Conservation (phyloP, 2,329 filamentous ascomycete species). For the Colletotrichum truncatum region DNA sequence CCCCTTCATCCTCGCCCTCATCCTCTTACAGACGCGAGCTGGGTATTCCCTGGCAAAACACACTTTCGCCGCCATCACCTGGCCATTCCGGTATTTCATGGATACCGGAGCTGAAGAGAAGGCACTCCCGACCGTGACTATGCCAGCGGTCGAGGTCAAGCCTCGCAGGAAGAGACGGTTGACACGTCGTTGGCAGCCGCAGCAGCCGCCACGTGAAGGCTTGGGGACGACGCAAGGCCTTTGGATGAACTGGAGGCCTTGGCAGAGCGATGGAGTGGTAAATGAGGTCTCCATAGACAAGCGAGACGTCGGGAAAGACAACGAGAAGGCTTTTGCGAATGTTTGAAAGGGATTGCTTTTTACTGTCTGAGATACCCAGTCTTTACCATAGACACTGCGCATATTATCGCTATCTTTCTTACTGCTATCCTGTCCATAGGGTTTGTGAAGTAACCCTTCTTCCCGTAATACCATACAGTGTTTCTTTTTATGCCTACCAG, state of each 20-base stretch:
- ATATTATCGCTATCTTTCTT: too few species aligned
- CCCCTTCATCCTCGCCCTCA: constrained; percentile 57
- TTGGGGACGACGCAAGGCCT: not conserved
- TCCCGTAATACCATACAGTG: too few species aligned
- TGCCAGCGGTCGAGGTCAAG: constrained; percentile 6
- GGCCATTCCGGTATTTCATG: constrained; percentile 3
- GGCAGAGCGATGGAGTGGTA: not conserved
- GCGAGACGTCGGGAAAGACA: too few species aligned
- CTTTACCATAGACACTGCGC: too few species aligned
- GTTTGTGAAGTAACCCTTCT: too few species aligned
- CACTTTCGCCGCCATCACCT: not conserved
- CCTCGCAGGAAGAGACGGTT: constrained; percentile 29
- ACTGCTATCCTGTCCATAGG: too few species aligned
- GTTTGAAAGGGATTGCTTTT: too few species aligned
- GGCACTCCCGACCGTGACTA: not conserved
- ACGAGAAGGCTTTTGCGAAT: too few species aligned
- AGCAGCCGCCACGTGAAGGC: not conserved
- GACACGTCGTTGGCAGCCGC: constrained; percentile 8
- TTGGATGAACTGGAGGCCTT: constrained; percentile 5
- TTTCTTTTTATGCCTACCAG: too few species aligned
- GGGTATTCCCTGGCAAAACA: constrained; percentile 33
- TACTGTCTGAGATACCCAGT: too few species aligned
- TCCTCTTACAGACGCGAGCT: constrained; percentile 53
- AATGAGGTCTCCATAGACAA: not conserved
- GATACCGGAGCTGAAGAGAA: not conserved